These are phyloP conservation scores for Leptodermis oblonga DNA, from an alignment of 257 asterid species.

Conservation along the genomic window DNA sequence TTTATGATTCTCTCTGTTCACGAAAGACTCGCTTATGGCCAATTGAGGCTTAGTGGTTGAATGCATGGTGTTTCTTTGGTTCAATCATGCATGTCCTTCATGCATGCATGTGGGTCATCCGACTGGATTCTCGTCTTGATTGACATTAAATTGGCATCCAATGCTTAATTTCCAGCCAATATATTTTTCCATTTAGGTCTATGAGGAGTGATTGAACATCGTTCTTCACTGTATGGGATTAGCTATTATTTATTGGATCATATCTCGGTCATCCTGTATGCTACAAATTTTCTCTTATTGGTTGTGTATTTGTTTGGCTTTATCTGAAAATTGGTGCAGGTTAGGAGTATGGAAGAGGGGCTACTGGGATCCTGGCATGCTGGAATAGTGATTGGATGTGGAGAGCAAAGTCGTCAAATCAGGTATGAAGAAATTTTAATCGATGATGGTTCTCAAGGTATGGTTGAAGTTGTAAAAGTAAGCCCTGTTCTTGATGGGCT, in stretches of 20 bases:
- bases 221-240: too few species aligned
- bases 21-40: too few species aligned
- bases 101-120: not conserved
- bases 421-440: not conserved
- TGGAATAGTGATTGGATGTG: not conserved
- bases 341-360: slow-evolving; percentile 2
- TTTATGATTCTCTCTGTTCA: not conserved
- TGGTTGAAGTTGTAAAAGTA: not conserved
- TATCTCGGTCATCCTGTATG: too few species aligned
- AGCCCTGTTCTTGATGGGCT: not conserved
- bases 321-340: not conserved
- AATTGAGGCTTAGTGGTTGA: too few species aligned
- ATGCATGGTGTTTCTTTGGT: not conserved
- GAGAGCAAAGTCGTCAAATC: not conserved
- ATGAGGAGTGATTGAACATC: not conserved
- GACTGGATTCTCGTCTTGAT: too few species aligned
- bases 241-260: too few species aligned
- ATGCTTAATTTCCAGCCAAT: not conserved
- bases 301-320: not conserved
- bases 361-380: not conserved
- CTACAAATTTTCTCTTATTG: too few species aligned
- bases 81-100: too few species aligned
- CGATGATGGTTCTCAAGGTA: not conserved
- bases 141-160: not conserved
- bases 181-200: not conserved